Base-by-base conservation (phyloP, 2,329 filamentous ascomycete genomes). In the Aspergillus quadricinctus region DNA sequence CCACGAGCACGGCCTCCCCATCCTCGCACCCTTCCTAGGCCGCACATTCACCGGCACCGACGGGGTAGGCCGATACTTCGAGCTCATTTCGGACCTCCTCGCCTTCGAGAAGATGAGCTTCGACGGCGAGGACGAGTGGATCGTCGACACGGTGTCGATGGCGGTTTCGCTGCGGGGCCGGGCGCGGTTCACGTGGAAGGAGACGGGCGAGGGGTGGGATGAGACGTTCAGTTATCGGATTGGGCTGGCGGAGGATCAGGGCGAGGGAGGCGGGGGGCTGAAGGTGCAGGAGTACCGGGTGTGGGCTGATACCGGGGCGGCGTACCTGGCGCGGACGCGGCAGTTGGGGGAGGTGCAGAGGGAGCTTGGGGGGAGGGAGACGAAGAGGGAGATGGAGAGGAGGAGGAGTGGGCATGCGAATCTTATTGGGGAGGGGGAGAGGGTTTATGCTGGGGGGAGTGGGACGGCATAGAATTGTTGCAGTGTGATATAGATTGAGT, bases 271-370 rank as follows among this genome's bases (percentile, higher is more conserved):
- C n/a, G 40, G 49, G 9, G 50, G 43, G 40, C 54, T 69, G 48
- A 74, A 71, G 57, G 69, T 78, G n/a, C 64, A 63, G 31, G 72
- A 69, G 52, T 78, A 77, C 67, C 63, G 69, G 45, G 68, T 78
- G 28, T 78, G 76, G 76, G 74, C 73, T 17, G 76, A 78, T 70
- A 74, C 72, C 3, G 76, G 75, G 21, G 75, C 75, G 35, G 75
- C 73, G 27, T 77, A 77, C 66, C 64, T 78, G 55, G 75, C 75
- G 25, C 60, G 65, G 40, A 61, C 62, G 28, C 70, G 68, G 4
- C 50, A 43, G 10, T 64, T 66, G 57, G 62, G 55, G 54, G 53
- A 59, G 49, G 56, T 68, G 46, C 25, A 55, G 19, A 6, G 29
- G 23, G 50, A 40, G 10, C 10, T 17, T 37, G 43, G 25, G 28